These are phyloP conservation scores for Leucosporidium creatinivorum DNA, from an alignment of 768 basidiomycete species.

Conservation along the genomic window DNA sequence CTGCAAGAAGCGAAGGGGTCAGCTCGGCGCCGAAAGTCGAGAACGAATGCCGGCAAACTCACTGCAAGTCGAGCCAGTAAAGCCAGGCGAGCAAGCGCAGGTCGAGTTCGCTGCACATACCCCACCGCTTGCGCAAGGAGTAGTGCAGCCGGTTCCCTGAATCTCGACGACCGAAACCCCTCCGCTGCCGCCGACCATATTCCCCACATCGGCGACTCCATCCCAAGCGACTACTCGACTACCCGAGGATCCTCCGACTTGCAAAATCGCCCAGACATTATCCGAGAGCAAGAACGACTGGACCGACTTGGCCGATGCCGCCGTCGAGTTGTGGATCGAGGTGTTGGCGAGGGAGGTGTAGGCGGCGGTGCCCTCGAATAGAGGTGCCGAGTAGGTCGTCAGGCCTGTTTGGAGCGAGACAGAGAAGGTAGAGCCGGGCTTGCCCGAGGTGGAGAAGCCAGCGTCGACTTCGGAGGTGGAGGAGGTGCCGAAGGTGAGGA, in stretches of 20 bases:
- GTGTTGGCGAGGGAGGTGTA: conserved; percentile 54
- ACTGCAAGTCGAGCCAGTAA: conserved; percentile 64
- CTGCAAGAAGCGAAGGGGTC: conserved; percentile 36
- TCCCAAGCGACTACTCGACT: conserved; percentile 68
- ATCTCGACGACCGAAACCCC: conserved; percentile 61
- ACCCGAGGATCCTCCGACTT: conserved; percentile 38
- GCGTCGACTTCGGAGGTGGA: not conserved
- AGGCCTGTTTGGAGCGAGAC: conserved; percentile 56
- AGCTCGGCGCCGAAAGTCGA: not conserved
- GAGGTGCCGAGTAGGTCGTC: conserved; percentile 55
- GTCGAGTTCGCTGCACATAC: conserved; percentile 63
- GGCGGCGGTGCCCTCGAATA: conserved; percentile 60
- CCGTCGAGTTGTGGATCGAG: not conserved
- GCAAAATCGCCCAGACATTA: conserved; percentile 23
- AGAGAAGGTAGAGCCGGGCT: conserved; percentile 50
- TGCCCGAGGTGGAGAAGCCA: conserved; percentile 51
- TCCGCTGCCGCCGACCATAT: conserved; percentile 53
- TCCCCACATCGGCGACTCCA: conserved; percentile 63
- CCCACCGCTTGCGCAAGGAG: conserved; percentile 65
- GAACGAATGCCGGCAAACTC: not conserved
- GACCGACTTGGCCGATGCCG: conserved; percentile 12
- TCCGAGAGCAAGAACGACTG: not conserved
- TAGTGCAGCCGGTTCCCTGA: conserved; percentile 66
- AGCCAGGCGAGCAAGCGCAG: conserved; percentile 66
- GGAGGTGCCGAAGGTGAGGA: conserved; percentile 6